phyloP scores from a whole-genome alignment of 306 rosid genomes.

The Rosa chinensis region DNA sequence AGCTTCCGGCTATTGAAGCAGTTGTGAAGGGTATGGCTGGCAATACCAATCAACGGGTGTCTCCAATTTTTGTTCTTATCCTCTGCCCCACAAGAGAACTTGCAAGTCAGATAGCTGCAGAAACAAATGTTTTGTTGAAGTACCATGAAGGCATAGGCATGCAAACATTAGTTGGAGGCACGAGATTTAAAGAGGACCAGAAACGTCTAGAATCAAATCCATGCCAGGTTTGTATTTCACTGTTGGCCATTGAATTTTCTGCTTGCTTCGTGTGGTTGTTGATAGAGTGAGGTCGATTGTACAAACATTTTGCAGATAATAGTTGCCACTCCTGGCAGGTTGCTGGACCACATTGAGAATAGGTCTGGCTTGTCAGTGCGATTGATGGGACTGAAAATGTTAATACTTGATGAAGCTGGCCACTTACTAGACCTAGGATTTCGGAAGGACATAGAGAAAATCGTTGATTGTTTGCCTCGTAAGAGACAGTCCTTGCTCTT shows the following conservation, averaged over 20 bases:
- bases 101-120: slow-evolving; percentile 90
- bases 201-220: slow-evolving; percentile 83
- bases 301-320: slow-evolving; percentile 56
- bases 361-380: slow-evolving; percentile 77
- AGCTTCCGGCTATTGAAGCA: slow-evolving; percentile 99
- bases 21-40: slow-evolving; percentile 66
- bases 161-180: slow-evolving; percentile 90
- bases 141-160: slow-evolving; percentile 77
- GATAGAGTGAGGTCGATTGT: background rate
- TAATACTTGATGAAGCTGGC: slow-evolving; percentile 93
- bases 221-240: slow-evolving; percentile 62
- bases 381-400: slow-evolving; percentile 85
- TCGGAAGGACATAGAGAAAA: slow-evolving; percentile 85
- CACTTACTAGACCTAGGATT: slow-evolving; percentile 87
- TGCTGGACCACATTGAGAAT: slow-evolving; percentile 89
- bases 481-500: slow-evolving; percentile 77
- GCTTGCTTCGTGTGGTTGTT: slow-evolving; percentile 6
- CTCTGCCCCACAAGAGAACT: slow-evolving; percentile 98
- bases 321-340: slow-evolving; percentile 96
- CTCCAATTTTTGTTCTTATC: slow-evolving; percentile 71
- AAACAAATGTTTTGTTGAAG: slow-evolving; percentile 69
- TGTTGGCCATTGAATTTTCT: slow-evolving; percentile 21
- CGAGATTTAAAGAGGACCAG: slow-evolving; percentile 82
- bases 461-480: slow-evolving; percentile 94
- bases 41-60: slow-evolving; percentile 53